phyloP scores from a whole-genome alignment of 345 rosid genomes.

The Acer saccharum region DNA sequence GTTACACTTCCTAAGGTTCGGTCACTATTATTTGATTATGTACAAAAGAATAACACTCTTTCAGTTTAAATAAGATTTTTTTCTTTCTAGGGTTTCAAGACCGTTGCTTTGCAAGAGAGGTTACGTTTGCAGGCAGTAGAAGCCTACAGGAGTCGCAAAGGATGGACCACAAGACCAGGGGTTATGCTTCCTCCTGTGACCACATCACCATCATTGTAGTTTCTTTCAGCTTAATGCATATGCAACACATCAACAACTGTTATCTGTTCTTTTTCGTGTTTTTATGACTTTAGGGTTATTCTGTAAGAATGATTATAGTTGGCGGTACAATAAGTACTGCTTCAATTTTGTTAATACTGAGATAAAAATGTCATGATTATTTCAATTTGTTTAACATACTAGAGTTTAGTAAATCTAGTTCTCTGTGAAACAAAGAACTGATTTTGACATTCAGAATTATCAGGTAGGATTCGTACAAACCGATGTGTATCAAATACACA shows the following conservation, averaged over 20 bases:
- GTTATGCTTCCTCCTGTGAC: slow-evolving; percentile 44
- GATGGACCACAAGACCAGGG: slow-evolving; percentile 80
- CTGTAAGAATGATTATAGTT: background rate
- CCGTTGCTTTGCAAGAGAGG: slow-evolving; percentile 70
- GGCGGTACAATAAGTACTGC: background rate
- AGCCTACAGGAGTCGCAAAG: slow-evolving; percentile 69
- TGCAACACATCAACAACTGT: background rate
- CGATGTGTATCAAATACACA: too few relatives aligned
- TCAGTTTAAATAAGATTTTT: slow-evolving; percentile 1
- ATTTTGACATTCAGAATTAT: background rate
- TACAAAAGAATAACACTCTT: background rate
- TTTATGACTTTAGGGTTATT: background rate
- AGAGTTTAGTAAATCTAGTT: background rate
- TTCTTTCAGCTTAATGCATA: slow-evolving; percentile 2
- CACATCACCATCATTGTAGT: slow-evolving; percentile 21
- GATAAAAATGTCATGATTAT: background rate
- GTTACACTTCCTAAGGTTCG: slow-evolving; percentile 62
- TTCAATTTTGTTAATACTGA: slow-evolving; percentile 10
- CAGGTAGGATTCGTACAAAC: background rate
- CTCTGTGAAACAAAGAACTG: background rate
- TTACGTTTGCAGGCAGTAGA: slow-evolving; percentile 74
- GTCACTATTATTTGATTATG: background rate
- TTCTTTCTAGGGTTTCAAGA: slow-evolving; percentile 50
- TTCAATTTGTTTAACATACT: background rate
- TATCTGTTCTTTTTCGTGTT: background rate